Base-by-base conservation (phyloP, 2,329 filamentous ascomycete species). In the Pleomassaria siparia region DNA sequence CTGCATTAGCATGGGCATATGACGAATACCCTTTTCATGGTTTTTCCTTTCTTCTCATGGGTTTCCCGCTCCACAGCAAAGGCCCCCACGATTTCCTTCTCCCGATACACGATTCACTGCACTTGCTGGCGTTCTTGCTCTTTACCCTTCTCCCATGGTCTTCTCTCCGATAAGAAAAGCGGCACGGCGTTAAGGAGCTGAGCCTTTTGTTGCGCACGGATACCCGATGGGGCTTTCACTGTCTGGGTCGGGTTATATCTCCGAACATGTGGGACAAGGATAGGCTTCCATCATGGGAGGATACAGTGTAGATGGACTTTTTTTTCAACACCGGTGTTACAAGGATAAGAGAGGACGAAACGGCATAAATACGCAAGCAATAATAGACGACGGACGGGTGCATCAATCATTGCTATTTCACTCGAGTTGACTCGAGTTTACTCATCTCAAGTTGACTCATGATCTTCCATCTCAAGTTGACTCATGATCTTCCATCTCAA, bases 1-100 rank as follows among this genome's bases (percentile, higher is more conserved):
- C 57, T 37, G 61, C 60, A 6, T 60, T 59, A 8, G 59, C 59
- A 43, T 63, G 53, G 49, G 26, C 24, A 26, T 6, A 24, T n/a
- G n/a, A n/a, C 16, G 26, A 24, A 36, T 32, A 36, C 32, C 3
- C 29, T 2, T 26, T 6, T 25, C 13, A 30, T n/a, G n/a, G n/a
- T n/a, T n/a, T n/a, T n/a, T n/a, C n/a, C n/a, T n/a, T 46, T 42
- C 24, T 22, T 41, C 24, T 44, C 12, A 22, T 20, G 20, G 22
- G 40, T 45, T 11, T 42, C 20, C 28, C 10, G 18, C 12, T 22
- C 35, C 20, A 37, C 20, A 3, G 6, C 16, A 32, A 20, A n/a
- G n/a, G n/a, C n/a, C 10, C 18, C 12, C 13, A 20, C 32, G n/a
- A 36, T 44, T 39, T 39, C 13, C 33, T 37, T 36, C 26, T 32